Conservation (phyloP, 768 basidiomycete genomes). For the Asterophora lycoperdoides region DNA sequence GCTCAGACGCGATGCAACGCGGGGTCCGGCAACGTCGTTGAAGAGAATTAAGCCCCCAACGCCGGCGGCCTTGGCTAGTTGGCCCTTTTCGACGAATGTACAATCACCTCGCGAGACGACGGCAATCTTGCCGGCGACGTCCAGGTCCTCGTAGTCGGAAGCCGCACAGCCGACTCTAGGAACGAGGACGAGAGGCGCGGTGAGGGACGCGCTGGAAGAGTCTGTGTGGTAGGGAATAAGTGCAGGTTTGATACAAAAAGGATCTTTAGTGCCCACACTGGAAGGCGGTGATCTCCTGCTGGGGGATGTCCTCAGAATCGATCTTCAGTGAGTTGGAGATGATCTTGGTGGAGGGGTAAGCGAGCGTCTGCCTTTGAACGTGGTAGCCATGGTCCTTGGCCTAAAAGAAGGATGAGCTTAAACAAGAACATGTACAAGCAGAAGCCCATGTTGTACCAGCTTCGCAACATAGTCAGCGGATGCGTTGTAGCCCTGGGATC, state of each 20-base stretch:
- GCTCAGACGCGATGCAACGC: conserved; percentile 19
- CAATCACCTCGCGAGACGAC: conserved; percentile 27
- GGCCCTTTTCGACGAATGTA: conserved; percentile 24
- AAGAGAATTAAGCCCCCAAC: conserved; percentile 26
- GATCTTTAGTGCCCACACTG: conserved; percentile 14
- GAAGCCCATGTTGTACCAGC: conserved; percentile 13
- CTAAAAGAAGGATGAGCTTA: not conserved
- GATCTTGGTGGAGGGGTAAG: conserved; percentile 19
- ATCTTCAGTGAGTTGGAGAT: conserved; percentile 9
- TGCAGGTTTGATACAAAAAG: conserved; percentile 8
- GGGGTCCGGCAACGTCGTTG: conserved; percentile 27
- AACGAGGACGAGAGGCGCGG: conserved; percentile 22
- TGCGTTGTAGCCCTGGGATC: conserved; percentile 27
- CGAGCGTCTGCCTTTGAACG: conserved; percentile 25
- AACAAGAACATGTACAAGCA: not conserved
- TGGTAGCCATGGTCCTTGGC: conserved; percentile 23
- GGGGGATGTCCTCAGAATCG: conserved; percentile 4
- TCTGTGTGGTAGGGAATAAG: conserved; percentile 18
- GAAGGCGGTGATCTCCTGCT: conserved; percentile 21
- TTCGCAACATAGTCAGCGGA: conserved; percentile 27
- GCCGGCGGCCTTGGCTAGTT: conserved; percentile 22
- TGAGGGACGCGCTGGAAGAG: conserved; percentile 22
- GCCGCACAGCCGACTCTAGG: conserved; percentile 23
- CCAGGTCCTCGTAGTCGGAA: conserved; percentile 19
- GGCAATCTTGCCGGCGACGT: conserved; percentile 24